Conservation (phyloP, 83 land plant genomes). For the Picea abies region DNA sequence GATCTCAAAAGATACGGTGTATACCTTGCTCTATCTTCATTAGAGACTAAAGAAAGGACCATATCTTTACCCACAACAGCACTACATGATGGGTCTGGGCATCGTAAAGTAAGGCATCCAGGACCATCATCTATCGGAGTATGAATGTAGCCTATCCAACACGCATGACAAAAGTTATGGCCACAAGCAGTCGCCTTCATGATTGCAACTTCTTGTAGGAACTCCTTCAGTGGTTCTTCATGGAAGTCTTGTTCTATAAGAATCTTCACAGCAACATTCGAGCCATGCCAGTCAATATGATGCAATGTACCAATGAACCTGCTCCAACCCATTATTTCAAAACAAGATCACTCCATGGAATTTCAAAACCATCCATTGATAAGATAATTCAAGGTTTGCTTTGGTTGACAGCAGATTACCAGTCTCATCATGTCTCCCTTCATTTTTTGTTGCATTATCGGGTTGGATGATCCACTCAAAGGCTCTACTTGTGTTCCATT, state of each 20-base stretch:
- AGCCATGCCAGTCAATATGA: no score
- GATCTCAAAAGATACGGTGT: conserved; percentile 26
- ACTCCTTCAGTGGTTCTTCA: conserved; percentile 70
- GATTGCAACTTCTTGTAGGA: conserved; percentile 60
- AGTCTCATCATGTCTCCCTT: no score
- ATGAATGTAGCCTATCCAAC: conserved; percentile 60
- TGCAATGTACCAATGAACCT: no score
- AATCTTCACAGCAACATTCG: conserved; percentile 94
- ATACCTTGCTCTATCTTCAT: conserved; percentile 29
- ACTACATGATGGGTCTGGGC: conserved; percentile 60
- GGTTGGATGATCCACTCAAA: conserved; percentile 2
- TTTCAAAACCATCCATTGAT: no score
- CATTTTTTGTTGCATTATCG: not conserved
- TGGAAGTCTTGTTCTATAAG: conserved; percentile 88
- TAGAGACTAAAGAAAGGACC: conserved; percentile 41
- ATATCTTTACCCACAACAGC: conserved; percentile 16
- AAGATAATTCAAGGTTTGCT: no score
- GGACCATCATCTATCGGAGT: not conserved
- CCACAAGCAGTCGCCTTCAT: conserved; percentile 20
- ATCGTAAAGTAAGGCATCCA: conserved; percentile 22
- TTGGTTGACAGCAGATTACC: no score
- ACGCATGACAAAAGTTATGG: conserved; percentile 68
- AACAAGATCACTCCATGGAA: no score
- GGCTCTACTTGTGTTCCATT: not conserved
- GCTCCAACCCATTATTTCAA: no score